Evolutionary conservation across 192 early-diverging fungal species (phyloP), one percentile per base, ranked within the genome.

Genomic region (Coemansia sp.): DNA sequence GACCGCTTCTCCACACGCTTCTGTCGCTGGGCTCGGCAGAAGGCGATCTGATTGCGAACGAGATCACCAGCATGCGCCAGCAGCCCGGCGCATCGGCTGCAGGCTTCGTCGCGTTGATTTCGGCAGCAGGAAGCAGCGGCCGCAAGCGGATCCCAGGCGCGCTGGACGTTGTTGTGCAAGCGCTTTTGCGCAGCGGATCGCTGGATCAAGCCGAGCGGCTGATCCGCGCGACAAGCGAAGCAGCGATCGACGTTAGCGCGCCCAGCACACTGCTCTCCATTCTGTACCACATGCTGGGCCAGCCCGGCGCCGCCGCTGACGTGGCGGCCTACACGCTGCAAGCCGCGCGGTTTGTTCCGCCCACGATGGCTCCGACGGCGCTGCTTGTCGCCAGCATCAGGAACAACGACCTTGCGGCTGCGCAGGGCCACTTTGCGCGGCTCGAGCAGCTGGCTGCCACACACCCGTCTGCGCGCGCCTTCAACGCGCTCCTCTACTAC

Each of bases 401-500:
- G 35, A 21, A 18, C 5, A 57, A 59, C 34, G 56, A 69, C 44
- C 36, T 75, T 39, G 58, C n/a, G 14, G 59, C 49, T 7, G 73
- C 73, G 2, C 62, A 48, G 2, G 57, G 24, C n/a, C 59, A 61
- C 39, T 65, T 61, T 43, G 53, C 33, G 46, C 63, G 43, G 51
- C 67, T 78, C 5, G 76, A 68, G 70, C 58, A 52, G 43, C 51
- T 65, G 30, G 44, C 53, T 2, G 71, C 51, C 12, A n/a, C 46
- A 10, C 52, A 60, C 24, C 76, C 76, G 55, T 62, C 67, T 9
- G 34, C 67, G 6, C 58, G 61, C 15, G 76, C 66, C 2, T 78
- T 73, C 55, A 66, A 62, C 11, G 70, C 76, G 35, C 48, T 73
- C 60, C 67, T 78, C 23, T 30, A 44, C 36, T 67, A 60, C 15